A percentile compares a stretch with the other conserved stretches of the same genome.
phyloP scores from a whole-genome alignment of 2,329 filamentous ascomycete species.

The Geosmithia morbida region DNA sequence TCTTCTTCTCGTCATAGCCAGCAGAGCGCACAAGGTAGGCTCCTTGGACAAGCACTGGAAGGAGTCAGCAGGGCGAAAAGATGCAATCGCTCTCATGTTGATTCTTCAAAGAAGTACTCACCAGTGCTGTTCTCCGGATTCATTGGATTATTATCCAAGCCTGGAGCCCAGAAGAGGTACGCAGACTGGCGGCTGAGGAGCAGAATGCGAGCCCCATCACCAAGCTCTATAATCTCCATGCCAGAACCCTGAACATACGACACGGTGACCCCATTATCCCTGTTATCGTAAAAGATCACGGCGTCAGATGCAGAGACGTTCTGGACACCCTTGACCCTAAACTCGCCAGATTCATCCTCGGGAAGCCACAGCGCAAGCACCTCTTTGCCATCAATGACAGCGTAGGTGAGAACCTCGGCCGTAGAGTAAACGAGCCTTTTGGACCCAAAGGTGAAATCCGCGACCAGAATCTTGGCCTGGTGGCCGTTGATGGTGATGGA shows the following conservation, averaged over 20 bases:
- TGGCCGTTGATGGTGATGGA: constrained; percentile 41
- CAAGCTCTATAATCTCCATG: constrained; percentile 28
- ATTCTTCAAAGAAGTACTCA: too few species aligned
- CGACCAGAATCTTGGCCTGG: constrained; percentile 46
- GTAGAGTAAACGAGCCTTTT: constrained; percentile 39
- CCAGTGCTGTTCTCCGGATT: constrained; percentile 28
- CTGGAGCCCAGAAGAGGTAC: constrained; percentile 41
- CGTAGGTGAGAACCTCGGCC: constrained; percentile 37
- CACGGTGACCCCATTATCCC: constrained; percentile 23
- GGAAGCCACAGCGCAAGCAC: constrained; percentile 38
- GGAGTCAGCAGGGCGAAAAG: background rate
- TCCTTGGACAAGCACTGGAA: constrained; percentile 32
- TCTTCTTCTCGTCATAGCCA: constrained; percentile 14
- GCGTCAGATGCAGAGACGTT: constrained; percentile 14
- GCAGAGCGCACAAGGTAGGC: constrained; percentile 36
- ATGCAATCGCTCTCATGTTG: too few species aligned
- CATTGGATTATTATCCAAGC: constrained; percentile 29
- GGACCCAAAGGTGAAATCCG: constrained; percentile 40
- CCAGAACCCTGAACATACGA: constrained; percentile 34
- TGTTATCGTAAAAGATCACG: constrained; percentile 22
- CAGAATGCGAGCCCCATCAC: constrained; percentile 31
- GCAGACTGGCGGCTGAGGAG: constrained; percentile 38
- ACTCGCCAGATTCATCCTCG: constrained; percentile 37
- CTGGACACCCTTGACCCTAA: constrained; percentile 26
- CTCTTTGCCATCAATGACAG: constrained; percentile 28